Conservation (phyloP, 352 stramenopile species). For the Thalassiosira sp. region DNA sequence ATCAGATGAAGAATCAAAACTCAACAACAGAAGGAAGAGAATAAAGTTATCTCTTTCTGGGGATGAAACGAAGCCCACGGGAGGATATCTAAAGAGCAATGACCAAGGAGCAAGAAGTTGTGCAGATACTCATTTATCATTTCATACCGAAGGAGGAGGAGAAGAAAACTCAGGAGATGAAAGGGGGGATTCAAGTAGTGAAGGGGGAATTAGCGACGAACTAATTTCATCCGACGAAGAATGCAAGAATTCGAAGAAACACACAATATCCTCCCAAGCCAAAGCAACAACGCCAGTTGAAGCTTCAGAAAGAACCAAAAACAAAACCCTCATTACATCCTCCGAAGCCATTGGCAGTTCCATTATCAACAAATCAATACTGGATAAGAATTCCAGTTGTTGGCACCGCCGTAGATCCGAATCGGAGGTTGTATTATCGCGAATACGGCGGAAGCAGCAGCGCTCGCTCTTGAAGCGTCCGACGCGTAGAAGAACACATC, state of each 20-base stretch:
- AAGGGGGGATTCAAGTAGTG: slow-evolving; percentile 7
- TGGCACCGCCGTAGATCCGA: slow-evolving; percentile 29
- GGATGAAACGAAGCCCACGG: background rate
- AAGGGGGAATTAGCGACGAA: slow-evolving; percentile 19
- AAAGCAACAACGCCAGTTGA: background rate
- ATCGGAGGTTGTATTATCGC: slow-evolving; percentile 20
- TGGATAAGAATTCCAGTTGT: slow-evolving; percentile 1
- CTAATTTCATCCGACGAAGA: slow-evolving; percentile 23
- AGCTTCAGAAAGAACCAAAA: slow-evolving; percentile 6
- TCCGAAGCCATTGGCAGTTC: slow-evolving; percentile 37
- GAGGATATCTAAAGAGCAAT: background rate
- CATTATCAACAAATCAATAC: slow-evolving; percentile 13
- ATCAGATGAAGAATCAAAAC: slow-evolving; percentile 4
- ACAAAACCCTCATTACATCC: slow-evolving; percentile 24
- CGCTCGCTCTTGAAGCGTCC: slow-evolving; percentile 22
- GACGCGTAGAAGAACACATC: slow-evolving; percentile 13
- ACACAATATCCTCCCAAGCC: background rate
- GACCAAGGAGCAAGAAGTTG: background rate
- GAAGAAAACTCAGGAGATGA: slow-evolving; percentile 17
- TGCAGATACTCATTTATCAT: background rate
- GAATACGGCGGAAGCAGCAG: slow-evolving; percentile 13
- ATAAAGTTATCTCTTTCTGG: background rate
- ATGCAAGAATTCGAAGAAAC: background rate
- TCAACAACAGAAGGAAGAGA: background rate
- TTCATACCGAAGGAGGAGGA: background rate